Conservation (phyloP, 208 protist species). For the Acanthamoeba royreba region DNA sequence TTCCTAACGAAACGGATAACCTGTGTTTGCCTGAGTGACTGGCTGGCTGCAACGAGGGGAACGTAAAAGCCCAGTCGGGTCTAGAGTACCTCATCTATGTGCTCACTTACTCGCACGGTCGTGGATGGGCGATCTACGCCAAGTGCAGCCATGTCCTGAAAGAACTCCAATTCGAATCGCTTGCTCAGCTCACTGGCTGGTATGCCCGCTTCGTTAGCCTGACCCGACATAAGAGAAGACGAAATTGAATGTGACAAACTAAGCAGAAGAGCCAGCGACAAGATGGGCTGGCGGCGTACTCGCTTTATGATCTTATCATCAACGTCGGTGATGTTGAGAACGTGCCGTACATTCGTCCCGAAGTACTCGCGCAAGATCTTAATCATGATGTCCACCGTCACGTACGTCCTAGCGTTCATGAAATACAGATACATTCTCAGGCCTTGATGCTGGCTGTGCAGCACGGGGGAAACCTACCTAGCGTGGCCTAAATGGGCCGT, state of each 20-base stretch:
- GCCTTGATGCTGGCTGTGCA: no score
- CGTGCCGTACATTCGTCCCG: conserved; percentile 86
- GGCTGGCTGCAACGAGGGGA: neutral
- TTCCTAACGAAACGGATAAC: conserved; percentile 87
- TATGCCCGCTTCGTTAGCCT: neutral
- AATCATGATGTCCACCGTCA: conserved; percentile 96
- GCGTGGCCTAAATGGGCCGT: conserved; percentile 96
- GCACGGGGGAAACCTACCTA: no score
- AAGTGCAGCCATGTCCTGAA: conserved; percentile 90
- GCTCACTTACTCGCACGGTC: conserved; percentile 90
- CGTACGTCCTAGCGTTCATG: conserved; percentile 93
- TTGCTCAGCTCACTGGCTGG: neutral
- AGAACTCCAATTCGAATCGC: conserved; percentile 85
- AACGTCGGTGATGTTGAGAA: conserved; percentile 99
- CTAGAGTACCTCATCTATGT: conserved; percentile 86
- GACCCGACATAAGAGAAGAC: neutral
- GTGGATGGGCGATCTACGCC: conserved; percentile 44
- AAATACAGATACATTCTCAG: no score
- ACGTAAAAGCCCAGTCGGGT: neutral
- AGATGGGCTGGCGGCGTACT: conserved; percentile 50
- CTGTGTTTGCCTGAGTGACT: neutral
- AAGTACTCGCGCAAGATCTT: conserved; percentile 97
- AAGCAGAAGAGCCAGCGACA: neutral
- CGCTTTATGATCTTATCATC: conserved; percentile 98
- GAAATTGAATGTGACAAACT: neutral